Conservation (phyloP, 768 basidiomycete species). For the Lentinula sp. region DNA sequence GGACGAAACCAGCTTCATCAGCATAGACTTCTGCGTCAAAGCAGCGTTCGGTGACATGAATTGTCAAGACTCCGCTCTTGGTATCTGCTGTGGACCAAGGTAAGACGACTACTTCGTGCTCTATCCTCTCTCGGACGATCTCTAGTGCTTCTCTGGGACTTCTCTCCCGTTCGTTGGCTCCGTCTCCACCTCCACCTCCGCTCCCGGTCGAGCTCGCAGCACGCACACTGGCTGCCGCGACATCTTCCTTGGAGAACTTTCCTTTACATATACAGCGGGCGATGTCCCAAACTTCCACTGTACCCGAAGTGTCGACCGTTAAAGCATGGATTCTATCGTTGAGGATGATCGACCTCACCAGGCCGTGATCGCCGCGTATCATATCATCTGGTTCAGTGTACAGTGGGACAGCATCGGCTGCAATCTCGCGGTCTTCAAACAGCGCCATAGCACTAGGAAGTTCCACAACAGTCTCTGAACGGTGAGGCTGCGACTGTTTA, state of each 20-base stretch:
- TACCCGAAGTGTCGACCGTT: slow-evolving; percentile 83
- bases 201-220: slow-evolving; percentile 37
- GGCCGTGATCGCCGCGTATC: slow-evolving; percentile 72
- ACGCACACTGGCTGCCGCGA: slow-evolving; percentile 46
- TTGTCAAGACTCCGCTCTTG: slow-evolving; percentile 79
- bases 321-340: slow-evolving; percentile 89
- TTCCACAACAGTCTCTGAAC: slow-evolving; percentile 30
- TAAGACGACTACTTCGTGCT: slow-evolving; percentile 84
- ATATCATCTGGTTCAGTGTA: slow-evolving; percentile 55
- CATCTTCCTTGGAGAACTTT: slow-evolving; percentile 57
- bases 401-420: slow-evolving; percentile 65
- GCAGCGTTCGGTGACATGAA: slow-evolving; percentile 82
- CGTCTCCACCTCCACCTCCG: slow-evolving; percentile 21
- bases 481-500: slow-evolving; percentile 16
- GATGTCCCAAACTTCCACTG: slow-evolving; percentile 92
- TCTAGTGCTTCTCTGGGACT: slow-evolving; percentile 85
- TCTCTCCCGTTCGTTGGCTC: slow-evolving; percentile 33
- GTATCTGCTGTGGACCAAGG: slow-evolving; percentile 90
- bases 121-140: slow-evolving; percentile 83
- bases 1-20: slow-evolving; percentile 76
- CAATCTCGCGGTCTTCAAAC: slow-evolving; percentile 74
- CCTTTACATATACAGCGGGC: slow-evolving; percentile 74
- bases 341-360: slow-evolving; percentile 75
- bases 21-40: slow-evolving; percentile 96
- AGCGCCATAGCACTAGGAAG: slow-evolving; percentile 35